Percentiles rank a stretch among this genome's conserved stretches.
Evolutionary conservation across 352 stramenopile species (phyloP).

Genomic region (Globisporangium cystogenes): DNA sequence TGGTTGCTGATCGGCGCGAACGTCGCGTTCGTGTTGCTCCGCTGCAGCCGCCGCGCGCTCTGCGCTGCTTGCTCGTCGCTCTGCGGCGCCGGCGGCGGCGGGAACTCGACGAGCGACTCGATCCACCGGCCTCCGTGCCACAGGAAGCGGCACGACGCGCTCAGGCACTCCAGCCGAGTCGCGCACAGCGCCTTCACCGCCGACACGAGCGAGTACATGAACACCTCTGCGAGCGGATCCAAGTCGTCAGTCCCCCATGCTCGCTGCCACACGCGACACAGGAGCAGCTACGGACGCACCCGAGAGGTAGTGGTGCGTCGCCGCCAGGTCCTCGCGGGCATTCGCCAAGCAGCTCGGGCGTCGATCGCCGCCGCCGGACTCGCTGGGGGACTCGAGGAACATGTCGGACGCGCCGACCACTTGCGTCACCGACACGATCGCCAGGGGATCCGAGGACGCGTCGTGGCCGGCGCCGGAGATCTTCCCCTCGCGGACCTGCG

Average conservation of each 20-base stretch:
- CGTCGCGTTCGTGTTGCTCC: constrained; percentile 12
- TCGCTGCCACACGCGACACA: not conserved
- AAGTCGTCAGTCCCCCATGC: constrained; percentile 1
- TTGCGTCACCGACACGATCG: constrained; percentile 6
- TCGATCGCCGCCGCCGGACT: not conserved
- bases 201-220: constrained; percentile 56
- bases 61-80: not conserved
- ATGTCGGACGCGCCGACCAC: constrained; percentile 16
- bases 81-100: no score
- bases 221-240: constrained; percentile 24
- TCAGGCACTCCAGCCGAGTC: constrained; percentile 45
- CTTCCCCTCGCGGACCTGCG: constrained; percentile 71
- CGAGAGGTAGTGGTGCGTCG: constrained; percentile 28
- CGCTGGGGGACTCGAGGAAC: constrained; percentile 17
- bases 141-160: constrained; percentile 42
- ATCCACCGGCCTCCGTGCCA: constrained; percentile 61
- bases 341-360: constrained; percentile 25
- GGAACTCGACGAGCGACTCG: constrained; percentile 45
- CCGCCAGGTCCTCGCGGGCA: constrained; percentile 35
- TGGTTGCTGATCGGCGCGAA: constrained; percentile 12
- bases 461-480: constrained; percentile 68
- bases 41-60: constrained; percentile 5
- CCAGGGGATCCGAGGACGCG: constrained; percentile 17
- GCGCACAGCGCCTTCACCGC: constrained; percentile 46
- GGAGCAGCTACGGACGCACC: constrained; percentile 8